Base-by-base conservation (phyloP, 352 stramenopile genomes). In the Pythium biforme region DNA sequence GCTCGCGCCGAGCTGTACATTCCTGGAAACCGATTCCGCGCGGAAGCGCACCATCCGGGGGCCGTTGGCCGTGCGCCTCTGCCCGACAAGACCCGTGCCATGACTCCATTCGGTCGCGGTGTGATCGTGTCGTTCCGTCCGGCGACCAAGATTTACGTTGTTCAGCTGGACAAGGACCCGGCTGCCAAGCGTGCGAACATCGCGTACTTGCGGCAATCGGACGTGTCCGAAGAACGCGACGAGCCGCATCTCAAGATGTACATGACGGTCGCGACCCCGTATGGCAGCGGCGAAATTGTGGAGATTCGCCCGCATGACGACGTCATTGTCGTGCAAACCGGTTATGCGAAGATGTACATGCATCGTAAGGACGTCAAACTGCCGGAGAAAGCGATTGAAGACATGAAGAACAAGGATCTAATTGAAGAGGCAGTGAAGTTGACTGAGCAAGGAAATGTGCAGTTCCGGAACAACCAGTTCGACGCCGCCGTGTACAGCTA, bases 351-450 rank as follows among this genome's bases (percentile, higher is more conserved):
- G 43, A 73, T 95, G 76, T 95, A 81, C 66, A 88, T 95, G 80
- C 83, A 95, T 52, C 78, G 75, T 27, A 88, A 86, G 69, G 83
- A 93, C 33, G 80, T 95, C 4, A 79, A 77, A 59, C 53, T 90
- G 20, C 82, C 81, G 9, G 55, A 72, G 55, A 90, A 90, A 56
- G 62, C 81, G 12, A 73, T 92, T 9, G 69, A 70, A 2, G 79
- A 92, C 33, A 91, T 92, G 86, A 83, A 76, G 33, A 89, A 73
- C 40, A 93, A 92, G 66, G 86, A 95, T 14, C 55, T 92, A 17
- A 73, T 90, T 10, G 76, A 73, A 12, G 80, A 89, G 49, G 79
- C 86, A 9, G 80, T 81, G n/a, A 77, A 74, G 56, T 62, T 89
- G 20, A 85, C 86, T 0, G 79, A 89, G 56, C 40, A 78, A 20